These are phyloP conservation scores for Annona cherimola DNA, from an alignment of 164 flowering plant species.

Conservation along the genomic window DNA sequence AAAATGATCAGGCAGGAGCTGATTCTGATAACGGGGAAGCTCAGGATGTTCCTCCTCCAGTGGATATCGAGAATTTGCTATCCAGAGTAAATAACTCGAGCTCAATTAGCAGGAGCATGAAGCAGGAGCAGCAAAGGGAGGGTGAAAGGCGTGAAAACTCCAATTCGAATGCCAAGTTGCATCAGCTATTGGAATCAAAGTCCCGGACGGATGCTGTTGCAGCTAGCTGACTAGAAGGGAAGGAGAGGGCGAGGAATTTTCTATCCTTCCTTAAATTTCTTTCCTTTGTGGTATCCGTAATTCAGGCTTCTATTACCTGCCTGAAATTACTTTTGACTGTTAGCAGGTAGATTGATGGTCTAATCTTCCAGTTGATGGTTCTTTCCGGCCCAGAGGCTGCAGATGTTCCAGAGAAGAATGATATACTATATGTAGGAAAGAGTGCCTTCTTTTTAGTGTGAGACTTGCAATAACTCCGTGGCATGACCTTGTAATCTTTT, in stretches of 20 bases:
- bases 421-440: too few species aligned
- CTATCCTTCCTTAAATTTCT: not conserved
- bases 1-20: slow-evolving; percentile 25
- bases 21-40: slow-evolving; percentile 24
- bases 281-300: slow-evolving; percentile 11
- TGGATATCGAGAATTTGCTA: slow-evolving; percentile 62
- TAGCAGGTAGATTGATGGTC: not conserved
- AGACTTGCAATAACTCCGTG: too few species aligned
- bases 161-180: slow-evolving; percentile 62
- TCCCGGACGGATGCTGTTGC: slow-evolving; percentile 79
- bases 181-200: slow-evolving; percentile 71
- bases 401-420: not conserved
- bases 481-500: too few species aligned
- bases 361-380: not conserved
- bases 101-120: slow-evolving; percentile 17
- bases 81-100: slow-evolving; percentile 61
- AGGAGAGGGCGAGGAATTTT: not conserved
- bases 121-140: slow-evolving; percentile 26
- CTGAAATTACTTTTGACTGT: slow-evolving; percentile 45
- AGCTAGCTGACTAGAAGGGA: slow-evolving; percentile 48
- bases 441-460: too few species aligned
- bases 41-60: slow-evolving; percentile 21
- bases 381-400: not conserved
- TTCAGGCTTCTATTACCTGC: slow-evolving; percentile 31
- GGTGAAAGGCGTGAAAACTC: slow-evolving; percentile 41